phyloP scores from a whole-genome alignment of 2,329 filamentous ascomycete species.

The Penicillium decumbens region DNA sequence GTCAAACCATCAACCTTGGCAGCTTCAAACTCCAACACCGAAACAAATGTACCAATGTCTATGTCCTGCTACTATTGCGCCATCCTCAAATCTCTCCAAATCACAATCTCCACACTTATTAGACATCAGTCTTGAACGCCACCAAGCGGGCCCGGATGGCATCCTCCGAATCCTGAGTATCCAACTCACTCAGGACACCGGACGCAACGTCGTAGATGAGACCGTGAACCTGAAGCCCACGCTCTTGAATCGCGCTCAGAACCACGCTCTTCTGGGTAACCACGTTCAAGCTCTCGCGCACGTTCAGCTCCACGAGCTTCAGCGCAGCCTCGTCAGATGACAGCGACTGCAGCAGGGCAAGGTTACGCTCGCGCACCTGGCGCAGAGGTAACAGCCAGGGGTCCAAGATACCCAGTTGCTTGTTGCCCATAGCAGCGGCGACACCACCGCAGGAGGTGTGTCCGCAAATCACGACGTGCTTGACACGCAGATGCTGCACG shows the following conservation, averaged over 20 bases:
- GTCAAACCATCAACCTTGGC: not conserved
- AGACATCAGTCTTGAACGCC: slow-evolving; percentile 38
- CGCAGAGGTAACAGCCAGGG: slow-evolving; percentile 58
- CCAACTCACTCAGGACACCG: slow-evolving; percentile 53
- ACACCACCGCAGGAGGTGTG: slow-evolving; percentile 60
- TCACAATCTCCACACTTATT: not conserved
- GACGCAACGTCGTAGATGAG: slow-evolving; percentile 64
- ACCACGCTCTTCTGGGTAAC: slow-evolving; percentile 66
- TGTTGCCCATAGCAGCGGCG: slow-evolving; percentile 52
- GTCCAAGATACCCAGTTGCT: slow-evolving; percentile 56
- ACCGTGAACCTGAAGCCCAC: slow-evolving; percentile 72
- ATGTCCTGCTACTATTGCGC: slow-evolving; percentile 1
- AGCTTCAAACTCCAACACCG: not conserved
- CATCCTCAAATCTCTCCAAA: slow-evolving; percentile 3
- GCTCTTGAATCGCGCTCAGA: slow-evolving; percentile 64
- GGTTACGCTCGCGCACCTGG: slow-evolving; percentile 52
- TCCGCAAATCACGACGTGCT: slow-evolving; percentile 59
- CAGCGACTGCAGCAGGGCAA: slow-evolving; percentile 47
- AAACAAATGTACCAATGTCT: not conserved
- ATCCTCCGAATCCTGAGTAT: slow-evolving; percentile 42
- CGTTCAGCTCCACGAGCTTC: slow-evolving; percentile 72
- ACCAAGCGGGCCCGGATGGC: slow-evolving; percentile 36
- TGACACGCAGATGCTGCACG: slow-evolving; percentile 64
- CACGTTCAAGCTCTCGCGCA: slow-evolving; percentile 62
- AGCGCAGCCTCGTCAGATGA: slow-evolving; percentile 48